Evolutionary conservation across 2,329 filamentous ascomycete species (phyloP).

Genomic region (Neonectria hederae): DNA sequence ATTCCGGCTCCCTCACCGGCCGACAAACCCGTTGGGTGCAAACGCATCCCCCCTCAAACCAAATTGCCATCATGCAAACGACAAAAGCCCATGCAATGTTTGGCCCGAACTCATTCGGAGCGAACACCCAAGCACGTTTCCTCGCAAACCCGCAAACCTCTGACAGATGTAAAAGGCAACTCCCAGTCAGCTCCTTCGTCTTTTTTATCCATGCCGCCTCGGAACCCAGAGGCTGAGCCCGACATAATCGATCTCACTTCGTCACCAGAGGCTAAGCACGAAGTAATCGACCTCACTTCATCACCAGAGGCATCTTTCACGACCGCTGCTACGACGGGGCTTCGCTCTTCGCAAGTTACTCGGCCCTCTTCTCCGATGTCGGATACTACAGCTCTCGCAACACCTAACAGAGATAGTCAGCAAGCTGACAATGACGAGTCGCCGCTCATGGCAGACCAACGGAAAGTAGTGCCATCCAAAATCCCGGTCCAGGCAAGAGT

Average conservation of each 20-base stretch:
- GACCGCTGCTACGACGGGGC: conserved; percentile 1
- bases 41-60: conserved; percentile 13
- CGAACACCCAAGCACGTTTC: conserved; percentile 2
- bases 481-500: background rate
- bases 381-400: background rate
- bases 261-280: conserved; percentile 20
- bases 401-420: conserved; percentile 3
- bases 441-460: too few species aligned
- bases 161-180: conserved; percentile 39
- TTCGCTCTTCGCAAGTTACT: conserved; percentile 3
- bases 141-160: conserved; percentile 30
- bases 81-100: conserved; percentile 14
- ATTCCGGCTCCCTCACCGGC: background rate
- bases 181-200: conserved; percentile 24
- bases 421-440: background rate
- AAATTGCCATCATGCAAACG: conserved; percentile 31
- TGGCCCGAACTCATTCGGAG: background rate
- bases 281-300: conserved; percentile 28
- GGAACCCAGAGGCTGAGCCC: background rate
- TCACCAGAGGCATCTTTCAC: conserved; percentile 24
- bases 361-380: conserved; percentile 3
- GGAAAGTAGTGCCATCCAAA: background rate
- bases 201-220: background rate
- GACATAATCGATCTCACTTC: conserved; percentile 29
- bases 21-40: background rate